Conservation (phyloP, 2,329 filamentous ascomycete species). For the Apiospora kogelbergensis region DNA sequence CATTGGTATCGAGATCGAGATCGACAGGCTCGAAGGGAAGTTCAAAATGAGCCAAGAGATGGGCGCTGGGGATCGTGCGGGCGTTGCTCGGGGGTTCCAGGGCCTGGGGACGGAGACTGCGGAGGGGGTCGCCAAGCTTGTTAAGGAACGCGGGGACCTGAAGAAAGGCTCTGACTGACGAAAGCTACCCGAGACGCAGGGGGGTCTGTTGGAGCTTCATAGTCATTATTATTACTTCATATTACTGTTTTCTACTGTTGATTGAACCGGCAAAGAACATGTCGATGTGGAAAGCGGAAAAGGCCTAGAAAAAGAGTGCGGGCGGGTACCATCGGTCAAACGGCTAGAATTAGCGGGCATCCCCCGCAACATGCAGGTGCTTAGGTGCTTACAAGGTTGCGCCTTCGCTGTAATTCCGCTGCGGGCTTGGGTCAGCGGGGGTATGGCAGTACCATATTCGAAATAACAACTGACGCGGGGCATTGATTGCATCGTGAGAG, state of each 20-base stretch:
- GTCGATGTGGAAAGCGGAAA: neutral
- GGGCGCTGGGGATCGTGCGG: conserved; percentile 49
- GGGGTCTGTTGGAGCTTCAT: too few relatives aligned
- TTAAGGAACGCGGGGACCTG: neutral
- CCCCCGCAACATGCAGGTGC: neutral
- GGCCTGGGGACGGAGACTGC: conserved; percentile 36
- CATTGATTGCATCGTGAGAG: neutral
- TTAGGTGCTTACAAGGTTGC: neutral
- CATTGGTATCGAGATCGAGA: conserved; percentile 59
- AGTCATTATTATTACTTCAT: too few relatives aligned
- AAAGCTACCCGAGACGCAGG: neutral
- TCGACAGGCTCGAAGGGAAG: conserved; percentile 58
- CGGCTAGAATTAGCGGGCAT: neutral
- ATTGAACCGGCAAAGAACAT: neutral
- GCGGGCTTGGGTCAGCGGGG: neutral
- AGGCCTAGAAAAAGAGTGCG: neutral
- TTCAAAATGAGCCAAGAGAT: conserved; percentile 69
- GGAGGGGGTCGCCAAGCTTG: neutral
- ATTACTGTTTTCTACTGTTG: too few relatives aligned
- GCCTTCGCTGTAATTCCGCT: neutral
- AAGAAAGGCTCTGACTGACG: neutral
- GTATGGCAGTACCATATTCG: neutral
- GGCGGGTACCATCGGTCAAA: neutral
- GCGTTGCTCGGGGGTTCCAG: conserved; percentile 57
- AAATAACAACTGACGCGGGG: neutral